Evolutionary conservation across 1,284 basidiomycete genomes (phyloP), one percentile per base, ranked within the genome.

Genomic region (Cutaneotrichosporon cyanovorans): DNA sequence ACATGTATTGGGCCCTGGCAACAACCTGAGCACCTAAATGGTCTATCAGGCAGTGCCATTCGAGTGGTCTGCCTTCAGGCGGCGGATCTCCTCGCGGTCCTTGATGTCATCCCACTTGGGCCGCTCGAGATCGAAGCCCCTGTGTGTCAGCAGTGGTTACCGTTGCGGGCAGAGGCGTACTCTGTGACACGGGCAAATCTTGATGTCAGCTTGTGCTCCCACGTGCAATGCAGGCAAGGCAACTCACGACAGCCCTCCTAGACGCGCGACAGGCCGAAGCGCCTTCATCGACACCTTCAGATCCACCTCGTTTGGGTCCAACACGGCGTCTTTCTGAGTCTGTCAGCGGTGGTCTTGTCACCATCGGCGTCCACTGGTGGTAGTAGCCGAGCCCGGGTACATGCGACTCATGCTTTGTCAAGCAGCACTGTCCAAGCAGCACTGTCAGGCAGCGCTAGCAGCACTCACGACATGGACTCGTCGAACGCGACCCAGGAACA

Each of bases 401-500:
- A 2, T 16, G 9, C 14, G 15, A n/a, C n/a, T n/a, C n/a, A n/a
- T n/a, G n/a, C n/a, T n/a, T n/a, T n/a, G n/a, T n/a, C n/a, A n/a
- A n/a, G n/a, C n/a, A n/a, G n/a, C n/a, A n/a, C n/a, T n/a, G n/a
- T n/a, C n/a, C n/a, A n/a, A n/a, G n/a, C n/a, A n/a, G n/a, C n/a
- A n/a, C n/a, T n/a, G n/a, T n/a, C n/a, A n/a, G n/a, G n/a, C n/a
- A n/a, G n/a, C n/a, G n/a, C n/a, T n/a, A n/a, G n/a, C 21, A n/a
- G 19, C 32, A 58, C 63, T 38, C 34, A 66, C 64, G 30, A 81
- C 76, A 64, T 85, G 84, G 32, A 81, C 74, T 42, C 74, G 73
- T 66, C 78, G 80, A 59, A 87, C 77, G 45, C 77, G 74, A 4
- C 84, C 84, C 23, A 87, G 63, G 40, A 84, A 66, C 19, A 85